phyloP scores from a whole-genome alignment of 495 filamentous ascomycete species.

The Copromyces sp. region DNA sequence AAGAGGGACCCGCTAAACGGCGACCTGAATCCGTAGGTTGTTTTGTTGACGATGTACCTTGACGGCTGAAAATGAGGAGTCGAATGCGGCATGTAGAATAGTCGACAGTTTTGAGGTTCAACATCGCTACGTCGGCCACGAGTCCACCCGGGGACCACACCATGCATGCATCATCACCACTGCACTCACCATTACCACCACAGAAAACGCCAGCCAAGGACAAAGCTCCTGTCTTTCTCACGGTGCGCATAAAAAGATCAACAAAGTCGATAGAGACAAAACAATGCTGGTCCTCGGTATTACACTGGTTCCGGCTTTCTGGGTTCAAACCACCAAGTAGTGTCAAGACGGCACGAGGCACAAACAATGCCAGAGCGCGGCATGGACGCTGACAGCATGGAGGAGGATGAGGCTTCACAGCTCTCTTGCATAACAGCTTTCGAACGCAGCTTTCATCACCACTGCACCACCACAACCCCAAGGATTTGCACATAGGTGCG shows the following conservation, averaged over 20 bases:
- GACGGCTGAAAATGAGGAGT: neutral
- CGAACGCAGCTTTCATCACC: neutral
- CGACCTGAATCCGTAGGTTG: neutral
- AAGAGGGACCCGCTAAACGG: neutral
- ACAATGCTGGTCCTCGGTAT: neutral
- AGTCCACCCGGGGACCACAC: neutral
- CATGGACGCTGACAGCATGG: neutral
- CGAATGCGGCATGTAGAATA: neutral
- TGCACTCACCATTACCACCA: neutral
- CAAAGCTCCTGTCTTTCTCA: neutral
- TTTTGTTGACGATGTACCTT: neutral
- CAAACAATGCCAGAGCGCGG: neutral
- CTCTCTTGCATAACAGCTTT: neutral
- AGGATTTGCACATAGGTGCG: neutral
- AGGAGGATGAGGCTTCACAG: neutral
- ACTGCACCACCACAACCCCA: neutral
- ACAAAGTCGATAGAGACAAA: neutral
- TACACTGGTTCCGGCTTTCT: neutral
- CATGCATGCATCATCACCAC: neutral
- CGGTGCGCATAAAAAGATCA: neutral
- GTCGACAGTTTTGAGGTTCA: neutral
- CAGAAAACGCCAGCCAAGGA: neutral
- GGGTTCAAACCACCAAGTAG: neutral
- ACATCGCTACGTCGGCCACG: neutral
- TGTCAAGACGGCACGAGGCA: neutral